Base-by-base conservation (phyloP, 2,329 filamentous ascomycete species). In the Tolypocladium cylindrosporum region DNA sequence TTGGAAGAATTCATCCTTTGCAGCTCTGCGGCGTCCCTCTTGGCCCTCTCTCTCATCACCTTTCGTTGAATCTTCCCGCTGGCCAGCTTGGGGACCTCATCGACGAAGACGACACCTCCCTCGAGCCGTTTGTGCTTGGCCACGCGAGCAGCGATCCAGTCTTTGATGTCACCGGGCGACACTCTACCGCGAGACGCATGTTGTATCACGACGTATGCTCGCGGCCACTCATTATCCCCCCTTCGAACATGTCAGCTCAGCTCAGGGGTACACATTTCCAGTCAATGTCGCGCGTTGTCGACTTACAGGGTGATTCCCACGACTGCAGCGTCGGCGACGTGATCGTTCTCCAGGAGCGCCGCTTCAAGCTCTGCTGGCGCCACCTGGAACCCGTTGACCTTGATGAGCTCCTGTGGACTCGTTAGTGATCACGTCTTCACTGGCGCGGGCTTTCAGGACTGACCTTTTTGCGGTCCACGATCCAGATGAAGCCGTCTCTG, bases 51-150 rank as follows among this genome's bases (percentile, higher is more conserved):
- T 4, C 45, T 34, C 45, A 50, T 50, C 14, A 7, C 66, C 63
- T 82, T 82, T 54, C 81, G 72, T 66, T 80, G 74, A 55, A 85
- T 83, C 73, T 85, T 85, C 10, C 82, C 82, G 59, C 77, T 80
- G 14, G 78, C 76, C 52, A 82, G 69, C 66, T 82, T 83, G 0
- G 82, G 81, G 56, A 85, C 77, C 61, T 79, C 78, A 54, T 82
- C 77, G 8, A 84, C 74, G 60, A 84, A 83, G 34, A 75, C 71
- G 36, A 83, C 74, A 4, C 80, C 79, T 3, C 79, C 80, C 1
- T 72, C 74, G 1, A 83, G 71, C 57, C 73, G 71, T 63, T 82
- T 82, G 62, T 83, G 78, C 65, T 77, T 80, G 43, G 79, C 71
- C 6, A 82, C 77, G 40, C 75, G 73, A 16, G 67, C 56, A 54